A percentile compares a stretch with the other conserved stretches of the same genome.
phyloP scores from a whole-genome alignment of 306 rosid genomes.

The Glycine latifolia region DNA sequence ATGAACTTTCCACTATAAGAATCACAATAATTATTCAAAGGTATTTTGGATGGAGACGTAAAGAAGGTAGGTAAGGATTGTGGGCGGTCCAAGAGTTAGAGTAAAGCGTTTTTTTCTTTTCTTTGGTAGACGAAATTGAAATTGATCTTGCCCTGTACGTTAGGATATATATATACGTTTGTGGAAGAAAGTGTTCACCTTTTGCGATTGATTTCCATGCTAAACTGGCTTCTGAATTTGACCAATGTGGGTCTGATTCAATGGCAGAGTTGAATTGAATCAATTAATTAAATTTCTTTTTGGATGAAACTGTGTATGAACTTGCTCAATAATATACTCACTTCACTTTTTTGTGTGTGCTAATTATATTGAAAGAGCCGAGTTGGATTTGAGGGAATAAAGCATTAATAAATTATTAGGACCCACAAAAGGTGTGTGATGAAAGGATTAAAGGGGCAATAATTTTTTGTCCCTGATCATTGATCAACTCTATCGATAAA shows the following conservation, averaged over 20 bases:
- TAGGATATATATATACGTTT: slow-evolving; percentile 35
- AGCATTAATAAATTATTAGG: slow-evolving; percentile 51
- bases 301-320: neutral
- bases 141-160: slow-evolving; percentile 43
- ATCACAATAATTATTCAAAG: slow-evolving; percentile 45
- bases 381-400: slow-evolving; percentile 54
- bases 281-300: neutral
- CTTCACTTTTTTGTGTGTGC: neutral
- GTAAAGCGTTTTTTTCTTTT: slow-evolving; percentile 28
- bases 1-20: slow-evolving; percentile 49
- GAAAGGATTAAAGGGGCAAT: slow-evolving; percentile 46
- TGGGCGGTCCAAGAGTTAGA: slow-evolving; percentile 55
- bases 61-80: slow-evolving; percentile 59
- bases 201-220: slow-evolving; percentile 47
- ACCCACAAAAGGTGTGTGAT: slow-evolving; percentile 56
- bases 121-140: slow-evolving; percentile 16
- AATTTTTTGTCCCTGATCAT: slow-evolving; percentile 16
- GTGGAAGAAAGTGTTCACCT: slow-evolving; percentile 47
- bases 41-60: slow-evolving; percentile 50
- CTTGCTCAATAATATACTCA: slow-evolving; percentile 9
- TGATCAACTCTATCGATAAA: slow-evolving; percentile 31
- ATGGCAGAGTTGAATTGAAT: slow-evolving; percentile 27
- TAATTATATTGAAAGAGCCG: neutral
- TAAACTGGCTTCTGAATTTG: slow-evolving; percentile 51
- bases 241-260: slow-evolving; percentile 55